A percentile compares a stretch with the other conserved stretches of the same genome.
Evolutionary conservation across 2,329 filamentous ascomycete species (phyloP).

Genomic region (Tolypocladium tropicale): DNA sequence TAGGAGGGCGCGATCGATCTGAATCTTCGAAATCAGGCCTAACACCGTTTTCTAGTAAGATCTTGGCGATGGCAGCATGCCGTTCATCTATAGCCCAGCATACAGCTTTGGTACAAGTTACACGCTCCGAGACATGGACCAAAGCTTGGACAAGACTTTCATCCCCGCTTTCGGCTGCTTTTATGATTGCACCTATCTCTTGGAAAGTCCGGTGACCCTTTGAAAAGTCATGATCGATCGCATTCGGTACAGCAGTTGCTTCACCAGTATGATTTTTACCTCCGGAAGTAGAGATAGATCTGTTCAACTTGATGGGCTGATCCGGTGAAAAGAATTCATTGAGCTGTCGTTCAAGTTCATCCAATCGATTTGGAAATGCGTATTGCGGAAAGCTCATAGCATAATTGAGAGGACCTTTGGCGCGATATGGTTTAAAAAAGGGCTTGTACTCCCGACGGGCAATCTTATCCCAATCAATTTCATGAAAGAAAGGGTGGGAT

Average conservation of each 20-base stretch:
- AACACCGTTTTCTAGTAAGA: background rate
- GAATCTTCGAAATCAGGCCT: background rate
- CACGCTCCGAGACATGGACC: background rate
- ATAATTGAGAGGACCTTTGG: background rate
- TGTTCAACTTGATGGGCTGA: background rate
- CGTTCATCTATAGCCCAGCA: background rate
- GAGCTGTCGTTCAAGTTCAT: background rate
- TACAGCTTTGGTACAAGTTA: background rate
- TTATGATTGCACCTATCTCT: background rate
- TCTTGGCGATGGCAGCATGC: background rate
- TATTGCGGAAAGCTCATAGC: background rate
- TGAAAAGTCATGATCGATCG: background rate
- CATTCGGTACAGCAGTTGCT: background rate
- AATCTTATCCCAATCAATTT: background rate
- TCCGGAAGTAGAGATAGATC: background rate
- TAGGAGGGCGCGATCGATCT: background rate
- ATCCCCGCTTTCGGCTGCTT: background rate
- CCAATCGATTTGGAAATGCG: background rate
- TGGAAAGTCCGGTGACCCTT: background rate
- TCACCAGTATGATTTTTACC: background rate
- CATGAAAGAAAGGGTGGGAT: background rate
- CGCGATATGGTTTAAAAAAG: background rate
- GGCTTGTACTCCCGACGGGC: background rate
- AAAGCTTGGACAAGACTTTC: background rate
- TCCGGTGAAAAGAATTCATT: background rate